Base-by-base conservation (phyloP, 2,329 filamentous ascomycete genomes). In the Neopestalotiopsis rosae region DNA sequence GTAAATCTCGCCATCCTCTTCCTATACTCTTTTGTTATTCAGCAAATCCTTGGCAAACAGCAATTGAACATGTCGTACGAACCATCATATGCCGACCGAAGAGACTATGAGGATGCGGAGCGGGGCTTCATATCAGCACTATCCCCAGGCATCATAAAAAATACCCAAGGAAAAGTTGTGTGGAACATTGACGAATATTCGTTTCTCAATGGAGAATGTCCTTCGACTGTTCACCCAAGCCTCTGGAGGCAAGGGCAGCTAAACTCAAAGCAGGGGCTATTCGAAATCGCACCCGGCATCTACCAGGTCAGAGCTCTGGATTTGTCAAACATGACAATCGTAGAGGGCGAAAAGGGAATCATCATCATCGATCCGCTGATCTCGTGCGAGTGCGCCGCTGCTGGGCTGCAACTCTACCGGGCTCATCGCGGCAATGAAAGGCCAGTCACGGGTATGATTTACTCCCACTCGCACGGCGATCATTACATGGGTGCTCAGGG, bases 221-320 rank as follows among this genome's bases (percentile, higher is more conserved):
- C 79, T 5, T 13, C 68, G 0, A 79, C 76, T 0, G 79, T 74
- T 6, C 74, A 80, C 45, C 73, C 75, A 1, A 76, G 74, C 17
- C 72, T 82, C 42, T 82, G 80, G 80, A 72, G 79, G 14, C 79
- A 82, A 67, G 74, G 70, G 4, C 76, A 79, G 68, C 73, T 81
- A 12, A 71, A 68, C 32, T 71, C 69, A 17, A 76, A 73, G 24
- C 75, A 80, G 61, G 76, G 82, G 0, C 75, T 84, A 1, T 83
- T 75, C 71, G 69, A 79, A 58, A 75, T 84, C 40, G 72, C 68
- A 1, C 69, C 71, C 1, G 76, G 77, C 17, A 80, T 83, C 14
- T 83, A 82, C 69, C 81, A 84, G 71, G 72, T 83, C 13, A 80
- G 81, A 40, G 81, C 77, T 4, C 73, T 82, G 14, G 82, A 83